Evolutionary conservation across 2,329 filamentous ascomycete genomes (phyloP).

Genomic region (Fusarium haematococcum): DNA sequence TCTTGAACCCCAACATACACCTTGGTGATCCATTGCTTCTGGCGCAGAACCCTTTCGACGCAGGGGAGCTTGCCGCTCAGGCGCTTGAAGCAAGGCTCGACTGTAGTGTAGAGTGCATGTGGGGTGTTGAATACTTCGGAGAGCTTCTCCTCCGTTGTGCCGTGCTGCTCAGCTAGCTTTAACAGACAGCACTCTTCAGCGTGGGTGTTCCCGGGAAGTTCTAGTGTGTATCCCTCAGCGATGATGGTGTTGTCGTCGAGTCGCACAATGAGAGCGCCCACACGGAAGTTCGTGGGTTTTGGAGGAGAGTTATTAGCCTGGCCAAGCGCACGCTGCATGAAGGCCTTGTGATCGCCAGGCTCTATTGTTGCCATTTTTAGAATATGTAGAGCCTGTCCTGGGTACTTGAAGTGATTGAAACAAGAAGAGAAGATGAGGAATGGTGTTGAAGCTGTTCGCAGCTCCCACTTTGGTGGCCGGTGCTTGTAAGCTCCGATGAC

Average conservation of each 20-base stretch:
- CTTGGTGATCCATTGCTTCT: constrained; percentile 72
- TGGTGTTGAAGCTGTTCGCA: neutral
- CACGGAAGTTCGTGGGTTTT: constrained; percentile 91
- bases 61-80: constrained; percentile 82
- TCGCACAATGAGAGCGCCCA: constrained; percentile 88
- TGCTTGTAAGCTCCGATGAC: constrained; percentile 34
- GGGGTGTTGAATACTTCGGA: constrained; percentile 50
- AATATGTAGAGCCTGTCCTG: neutral
- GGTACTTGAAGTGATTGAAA: neutral
- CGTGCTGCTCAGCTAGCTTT: constrained; percentile 70
- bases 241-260: constrained; percentile 69
- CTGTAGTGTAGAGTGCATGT: constrained; percentile 83
- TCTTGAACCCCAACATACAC: constrained; percentile 92
- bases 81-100: constrained; percentile 84
- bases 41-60: constrained; percentile 79
- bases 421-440: neutral
- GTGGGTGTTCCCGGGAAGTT: constrained; percentile 92
- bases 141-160: constrained; percentile 66
- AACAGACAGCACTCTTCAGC: constrained; percentile 92
- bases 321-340: constrained; percentile 79
- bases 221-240: constrained; percentile 89
- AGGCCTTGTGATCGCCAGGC: constrained; percentile 57
- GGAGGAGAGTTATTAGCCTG: constrained; percentile 84
- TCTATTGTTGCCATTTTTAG: constrained; percentile 39
- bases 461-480: constrained; percentile 23